Evolutionary conservation across 2,329 filamentous ascomycete genomes (phyloP).

Genomic region (Phaeoacremonium minimum): DNA sequence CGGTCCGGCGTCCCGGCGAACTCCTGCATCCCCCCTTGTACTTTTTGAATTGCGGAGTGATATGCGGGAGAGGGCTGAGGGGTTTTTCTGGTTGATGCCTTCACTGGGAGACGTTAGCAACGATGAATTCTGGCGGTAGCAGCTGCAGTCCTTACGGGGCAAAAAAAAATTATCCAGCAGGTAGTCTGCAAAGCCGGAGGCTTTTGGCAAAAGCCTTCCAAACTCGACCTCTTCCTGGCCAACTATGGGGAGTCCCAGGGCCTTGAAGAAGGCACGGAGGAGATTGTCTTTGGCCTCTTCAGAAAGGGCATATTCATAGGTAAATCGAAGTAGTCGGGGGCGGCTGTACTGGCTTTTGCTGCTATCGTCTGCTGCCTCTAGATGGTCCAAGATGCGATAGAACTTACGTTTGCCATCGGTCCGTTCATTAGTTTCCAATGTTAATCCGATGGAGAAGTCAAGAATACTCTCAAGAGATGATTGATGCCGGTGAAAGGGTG

Average conservation of each 20-base stretch:
- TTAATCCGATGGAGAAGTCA: slow-evolving; percentile 8
- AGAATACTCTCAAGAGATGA: slow-evolving; percentile 13
- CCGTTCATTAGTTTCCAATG: slow-evolving; percentile 11
- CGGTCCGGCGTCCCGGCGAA: slow-evolving; percentile 16
- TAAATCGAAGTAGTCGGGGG: slow-evolving; percentile 16
- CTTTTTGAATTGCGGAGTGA: slow-evolving; percentile 15
- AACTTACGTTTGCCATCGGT: slow-evolving; percentile 10
- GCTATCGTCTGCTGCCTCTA: slow-evolving; percentile 8
- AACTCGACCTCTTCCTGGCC: slow-evolving; percentile 10
- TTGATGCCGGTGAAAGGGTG: slow-evolving; percentile 20
- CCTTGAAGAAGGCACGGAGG: slow-evolving; percentile 17
- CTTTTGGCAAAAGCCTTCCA: slow-evolving; percentile 8
- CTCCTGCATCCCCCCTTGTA: slow-evolving; percentile 10
- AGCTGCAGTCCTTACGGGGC: slow-evolving; percentile 11
- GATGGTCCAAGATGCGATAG: slow-evolving; percentile 13
- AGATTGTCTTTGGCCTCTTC: slow-evolving; percentile 16
- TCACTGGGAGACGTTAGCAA: slow-evolving; percentile 13
- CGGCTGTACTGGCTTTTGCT: slow-evolving; percentile 17
- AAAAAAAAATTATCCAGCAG: slow-evolving; percentile 21
- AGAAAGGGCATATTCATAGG: slow-evolving; percentile 19
- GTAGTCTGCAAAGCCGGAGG: slow-evolving; percentile 17
- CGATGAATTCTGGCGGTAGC: not conserved
- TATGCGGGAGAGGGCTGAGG: slow-evolving; percentile 17
- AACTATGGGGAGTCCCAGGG: slow-evolving; percentile 13
- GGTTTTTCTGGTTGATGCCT: slow-evolving; percentile 16